These are phyloP conservation scores for Albizia julibrissin DNA, from an alignment of 306 rosid genomes.

Conservation along the genomic window DNA sequence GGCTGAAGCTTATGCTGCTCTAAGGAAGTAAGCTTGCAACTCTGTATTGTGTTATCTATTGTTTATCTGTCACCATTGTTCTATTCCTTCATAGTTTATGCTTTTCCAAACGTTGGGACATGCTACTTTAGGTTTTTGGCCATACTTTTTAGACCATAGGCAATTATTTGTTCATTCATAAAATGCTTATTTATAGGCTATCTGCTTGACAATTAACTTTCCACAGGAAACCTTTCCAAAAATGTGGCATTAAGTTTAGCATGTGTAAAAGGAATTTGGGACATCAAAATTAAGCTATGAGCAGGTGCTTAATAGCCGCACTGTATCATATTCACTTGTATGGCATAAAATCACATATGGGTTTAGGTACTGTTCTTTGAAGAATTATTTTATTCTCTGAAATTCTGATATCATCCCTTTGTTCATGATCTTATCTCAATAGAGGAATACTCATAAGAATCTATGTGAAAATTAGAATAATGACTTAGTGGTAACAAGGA, in stretches of 20 bases:
- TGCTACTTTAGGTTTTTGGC: not conserved
- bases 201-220: not conserved
- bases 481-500: not conserved
- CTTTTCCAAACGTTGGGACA: slow-evolving; percentile 15
- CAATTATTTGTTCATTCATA: not conserved
- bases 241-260: slow-evolving; percentile 4
- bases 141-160: not conserved
- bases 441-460: not conserved
- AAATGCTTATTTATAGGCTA: not conserved
- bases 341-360: not conserved
- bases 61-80: not conserved
- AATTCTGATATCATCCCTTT: not conserved
- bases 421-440: not conserved
- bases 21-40: slow-evolving; percentile 78
- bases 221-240: not conserved
- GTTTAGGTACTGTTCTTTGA: slow-evolving; percentile 1
- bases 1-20: slow-evolving; percentile 84
- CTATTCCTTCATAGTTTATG: slow-evolving; percentile 3
- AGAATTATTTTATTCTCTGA: not conserved
- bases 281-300: slow-evolving; percentile 12
- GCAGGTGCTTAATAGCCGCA: not conserved
- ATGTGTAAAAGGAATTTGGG: slow-evolving; percentile 11
- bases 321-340: not conserved
- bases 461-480: not conserved
- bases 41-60: slow-evolving; percentile 2